Base-by-base conservation (phyloP, 768 basidiomycete species). In the Leccinellum rugosiceps region DNA sequence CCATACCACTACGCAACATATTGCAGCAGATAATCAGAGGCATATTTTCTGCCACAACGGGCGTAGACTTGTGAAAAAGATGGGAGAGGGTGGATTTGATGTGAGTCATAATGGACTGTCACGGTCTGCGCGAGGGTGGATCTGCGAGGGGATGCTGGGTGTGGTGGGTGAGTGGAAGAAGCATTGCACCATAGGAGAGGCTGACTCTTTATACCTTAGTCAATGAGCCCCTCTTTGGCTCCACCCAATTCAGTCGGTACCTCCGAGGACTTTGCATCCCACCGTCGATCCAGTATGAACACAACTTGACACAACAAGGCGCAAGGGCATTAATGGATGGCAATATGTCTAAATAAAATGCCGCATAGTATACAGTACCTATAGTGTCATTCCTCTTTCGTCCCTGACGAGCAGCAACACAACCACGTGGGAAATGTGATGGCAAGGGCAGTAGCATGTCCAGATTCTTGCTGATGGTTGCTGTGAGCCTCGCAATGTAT, bases 141-240 rank as follows among this genome's bases (percentile, higher is more conserved):
- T 28, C 28, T 28, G 28, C 6, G 28, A 28, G 28, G n/a, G n/a
- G 26, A 4, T 11, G 15, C 6, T 28, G 46, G 9, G 1, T 26
- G 14, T 3, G 45, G 14, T 28, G 28, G 28, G 28, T 28, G 28
- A 28, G 6, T 5, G 46, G n/a, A 23, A 1, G 44, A 23, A 47
- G 15, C 9, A 14, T 26, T 1, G 0, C 19, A 21, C 1, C 0
- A 3, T 7, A 3, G 23, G n/a, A 10, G 17, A 10, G 30, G 32
- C 19, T 3, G 8, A 19, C 6, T 7, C 10, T 50, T 38, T 50
- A 57, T 57, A 38, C 41, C 28, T 50, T 34, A 13, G 25, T 17
- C 41, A 56, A 28, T 8, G 5, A 57, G 47, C 47, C 38, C 57
- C 54, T 58, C 46, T 56, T 3, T 3, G 1, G 43, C 41, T 32